Conservation (phyloP, 106 monocot genomes). For the Dendrobium officinale region DNA sequence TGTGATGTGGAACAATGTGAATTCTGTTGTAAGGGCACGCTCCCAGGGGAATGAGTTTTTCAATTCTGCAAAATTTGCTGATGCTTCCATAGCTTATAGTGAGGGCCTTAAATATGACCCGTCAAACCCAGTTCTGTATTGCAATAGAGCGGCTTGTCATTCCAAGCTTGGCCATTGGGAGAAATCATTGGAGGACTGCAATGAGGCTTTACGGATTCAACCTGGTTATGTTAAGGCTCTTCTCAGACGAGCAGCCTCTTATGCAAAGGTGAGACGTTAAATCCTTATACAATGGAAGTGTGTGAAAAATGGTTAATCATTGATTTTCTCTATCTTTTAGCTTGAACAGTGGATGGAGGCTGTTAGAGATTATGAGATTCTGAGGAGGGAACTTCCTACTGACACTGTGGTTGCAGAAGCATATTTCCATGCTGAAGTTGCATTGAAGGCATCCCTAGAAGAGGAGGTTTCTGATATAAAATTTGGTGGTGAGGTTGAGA, state of each 20-base stretch:
- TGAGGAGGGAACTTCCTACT: slow-evolving; percentile 51
- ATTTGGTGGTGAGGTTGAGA: slow-evolving; percentile 60
- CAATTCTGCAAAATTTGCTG: slow-evolving; percentile 35
- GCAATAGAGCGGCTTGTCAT: slow-evolving; percentile 66
- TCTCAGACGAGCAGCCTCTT: slow-evolving; percentile 47
- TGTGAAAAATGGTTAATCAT: neutral
- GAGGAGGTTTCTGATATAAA: slow-evolving; percentile 52
- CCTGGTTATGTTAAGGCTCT: slow-evolving; percentile 62
- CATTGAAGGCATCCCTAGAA: slow-evolving; percentile 38
- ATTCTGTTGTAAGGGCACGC: slow-evolving; percentile 34
- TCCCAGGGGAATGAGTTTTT: slow-evolving; percentile 50
- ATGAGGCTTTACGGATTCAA: slow-evolving; percentile 44
- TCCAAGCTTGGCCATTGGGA: slow-evolving; percentile 68
- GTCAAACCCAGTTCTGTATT: slow-evolving; percentile 52
- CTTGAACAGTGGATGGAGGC: slow-evolving; percentile 55
- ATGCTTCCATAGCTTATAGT: slow-evolving; percentile 50
- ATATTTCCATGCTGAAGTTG: slow-evolving; percentile 53
- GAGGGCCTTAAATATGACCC: slow-evolving; percentile 57
- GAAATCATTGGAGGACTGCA: slow-evolving; percentile 54
- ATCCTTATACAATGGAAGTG: neutral
- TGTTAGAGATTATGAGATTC: slow-evolving; percentile 49
- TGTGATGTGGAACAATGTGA: slow-evolving; percentile 28
- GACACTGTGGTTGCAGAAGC: slow-evolving; percentile 46
- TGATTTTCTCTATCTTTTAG: slow-evolving; percentile 8
- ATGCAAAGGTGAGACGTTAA: slow-evolving; percentile 24